phyloP scores from a whole-genome alignment of 225 moss, liverwort and hornwort genomes.

The Physcomitrium patens region DNA sequence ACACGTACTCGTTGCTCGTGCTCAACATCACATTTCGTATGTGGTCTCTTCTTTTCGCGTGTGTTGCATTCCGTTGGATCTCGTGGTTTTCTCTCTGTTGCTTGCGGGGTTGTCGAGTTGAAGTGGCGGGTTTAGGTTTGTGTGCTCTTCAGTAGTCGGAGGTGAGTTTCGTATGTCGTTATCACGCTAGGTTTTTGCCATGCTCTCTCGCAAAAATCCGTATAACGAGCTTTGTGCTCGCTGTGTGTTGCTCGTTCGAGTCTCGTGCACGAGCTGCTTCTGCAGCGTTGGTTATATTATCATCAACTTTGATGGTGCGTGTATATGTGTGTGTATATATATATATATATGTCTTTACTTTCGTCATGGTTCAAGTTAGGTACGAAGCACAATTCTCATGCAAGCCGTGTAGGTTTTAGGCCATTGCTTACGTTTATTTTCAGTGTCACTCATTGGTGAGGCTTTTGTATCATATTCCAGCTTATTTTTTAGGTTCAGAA shows the following conservation, averaged over 20 bases:
- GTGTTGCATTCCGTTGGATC: not conserved
- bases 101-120: not conserved
- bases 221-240: no score
- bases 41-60: conserved; percentile 17
- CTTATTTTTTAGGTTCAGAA: not conserved
- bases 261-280: no score
- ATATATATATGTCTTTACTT: no score
- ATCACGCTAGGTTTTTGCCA: no score
- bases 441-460: not conserved
- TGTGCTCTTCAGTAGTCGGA: not conserved
- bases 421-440: not conserved
- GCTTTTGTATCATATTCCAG: not conserved
- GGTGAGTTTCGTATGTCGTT: not conserved
- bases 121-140: conserved; percentile 4
- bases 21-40: conserved; percentile 94
- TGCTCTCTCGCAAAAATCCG: no score
- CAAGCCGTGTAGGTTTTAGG: not conserved
- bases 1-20: conserved; percentile 88
- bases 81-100: not conserved
- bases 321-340: no score
- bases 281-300: no score
- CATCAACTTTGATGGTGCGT: no score
- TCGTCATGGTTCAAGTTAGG: no score
- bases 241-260: no score
- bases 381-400: not conserved